Conservation (phyloP, 345 rosid genomes). For the Hypericum androsaemum region DNA sequence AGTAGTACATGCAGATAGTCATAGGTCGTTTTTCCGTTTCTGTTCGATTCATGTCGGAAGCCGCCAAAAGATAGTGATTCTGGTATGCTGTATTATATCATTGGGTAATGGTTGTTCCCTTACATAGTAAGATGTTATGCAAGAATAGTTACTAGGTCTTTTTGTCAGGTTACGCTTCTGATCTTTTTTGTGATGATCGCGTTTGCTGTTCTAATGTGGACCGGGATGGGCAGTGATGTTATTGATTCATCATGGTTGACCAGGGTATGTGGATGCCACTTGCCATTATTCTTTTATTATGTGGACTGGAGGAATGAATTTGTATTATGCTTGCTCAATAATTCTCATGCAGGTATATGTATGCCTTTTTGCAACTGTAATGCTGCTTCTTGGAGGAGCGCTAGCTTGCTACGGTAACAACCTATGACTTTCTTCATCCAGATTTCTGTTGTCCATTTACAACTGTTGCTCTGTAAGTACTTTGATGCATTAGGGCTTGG, state of each 20-base stretch:
- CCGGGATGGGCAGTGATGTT: conserved; percentile 34
- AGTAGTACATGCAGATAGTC: conserved; percentile 23
- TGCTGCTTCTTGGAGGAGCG: conserved; percentile 43
- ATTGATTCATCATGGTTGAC: conserved; percentile 37
- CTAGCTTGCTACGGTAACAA: conserved; percentile 53
- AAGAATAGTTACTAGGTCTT: conserved; percentile 4
- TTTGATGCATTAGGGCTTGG: too few relatives aligned
- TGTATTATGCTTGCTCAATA: neutral
- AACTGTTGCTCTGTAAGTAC: neutral
- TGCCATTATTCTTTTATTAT: conserved; percentile 3
- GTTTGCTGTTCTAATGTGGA: conserved; percentile 46
- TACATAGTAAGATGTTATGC: neutral
- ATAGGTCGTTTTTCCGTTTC: conserved; percentile 37
- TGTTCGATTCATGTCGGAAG: conserved; percentile 40
- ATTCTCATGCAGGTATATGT: conserved; percentile 39
- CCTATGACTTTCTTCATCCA: conserved; percentile 1
- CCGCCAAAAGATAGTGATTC: conserved; percentile 56
- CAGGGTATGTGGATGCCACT: conserved; percentile 28
- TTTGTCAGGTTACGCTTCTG: conserved; percentile 34
- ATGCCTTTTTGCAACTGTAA: conserved; percentile 31
- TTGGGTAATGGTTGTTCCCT: neutral
- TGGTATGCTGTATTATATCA: conserved; percentile 27
- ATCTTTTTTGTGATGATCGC: conserved; percentile 34
- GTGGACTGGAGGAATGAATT: neutral
- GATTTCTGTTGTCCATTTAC: neutral